Evolutionary conservation across 2,329 filamentous ascomycete species (phyloP).

Genomic region (Aureobasidium lini): DNA sequence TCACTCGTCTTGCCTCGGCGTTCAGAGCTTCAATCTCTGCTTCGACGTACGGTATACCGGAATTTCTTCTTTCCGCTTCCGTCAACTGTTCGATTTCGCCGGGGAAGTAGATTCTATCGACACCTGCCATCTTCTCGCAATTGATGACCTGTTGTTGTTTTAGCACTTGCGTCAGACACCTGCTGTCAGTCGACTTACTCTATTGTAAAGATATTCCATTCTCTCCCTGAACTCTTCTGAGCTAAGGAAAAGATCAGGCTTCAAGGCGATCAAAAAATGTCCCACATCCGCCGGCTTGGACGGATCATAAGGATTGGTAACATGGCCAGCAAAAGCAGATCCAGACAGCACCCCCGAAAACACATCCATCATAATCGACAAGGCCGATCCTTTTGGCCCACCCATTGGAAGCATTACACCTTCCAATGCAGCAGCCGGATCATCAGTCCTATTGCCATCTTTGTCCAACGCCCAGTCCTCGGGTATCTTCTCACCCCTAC

Average conservation of each 20-base stretch:
- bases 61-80: slow-evolving; percentile 33
- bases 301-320: slow-evolving; percentile 60
- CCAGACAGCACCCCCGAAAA: slow-evolving; percentile 74
- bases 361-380: slow-evolving; percentile 83
- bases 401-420: slow-evolving; percentile 84
- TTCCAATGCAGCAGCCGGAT: slow-evolving; percentile 61
- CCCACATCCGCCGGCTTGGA: slow-evolving; percentile 46
- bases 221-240: slow-evolving; percentile 29
- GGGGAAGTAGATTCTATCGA: slow-evolving; percentile 51
- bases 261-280: slow-evolving; percentile 30
- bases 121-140: slow-evolving; percentile 45
- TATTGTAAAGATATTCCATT: slow-evolving; percentile 51
- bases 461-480: slow-evolving; percentile 65
- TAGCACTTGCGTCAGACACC: not conserved
- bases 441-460: slow-evolving; percentile 48
- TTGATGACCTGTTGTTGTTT: slow-evolving; percentile 32
- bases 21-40: slow-evolving; percentile 45
- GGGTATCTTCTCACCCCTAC: slow-evolving; percentile 59
- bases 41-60: slow-evolving; percentile 44
- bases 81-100: slow-evolving; percentile 50
- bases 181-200: slow-evolving; percentile 17
- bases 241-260: slow-evolving; percentile 30
- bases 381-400: slow-evolving; percentile 69
- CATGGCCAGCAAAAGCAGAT: slow-evolving; percentile 68
- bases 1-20: slow-evolving; percentile 40